Percentiles rank a stretch among this genome's conserved stretches.
phyloP scores from a whole-genome alignment of 257 asterid species.

The Scutellaria barbata region DNA sequence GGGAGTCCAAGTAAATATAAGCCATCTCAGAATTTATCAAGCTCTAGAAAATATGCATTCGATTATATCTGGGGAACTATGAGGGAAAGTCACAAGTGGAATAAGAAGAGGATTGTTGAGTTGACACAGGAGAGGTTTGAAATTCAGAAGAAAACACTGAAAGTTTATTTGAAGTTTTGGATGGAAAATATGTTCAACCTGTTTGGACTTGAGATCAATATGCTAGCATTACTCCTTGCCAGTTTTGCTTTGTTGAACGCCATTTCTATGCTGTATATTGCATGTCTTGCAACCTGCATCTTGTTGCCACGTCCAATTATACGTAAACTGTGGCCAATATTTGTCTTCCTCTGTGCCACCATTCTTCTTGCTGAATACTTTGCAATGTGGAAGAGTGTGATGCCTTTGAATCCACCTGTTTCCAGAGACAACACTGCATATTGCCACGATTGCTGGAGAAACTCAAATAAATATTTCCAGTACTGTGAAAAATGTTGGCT shows the following conservation, averaged over 20 bases:
- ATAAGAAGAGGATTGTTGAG: constrained; percentile 66
- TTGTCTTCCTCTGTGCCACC: constrained; percentile 72
- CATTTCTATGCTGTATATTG: constrained; percentile 78
- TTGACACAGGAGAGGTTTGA: constrained; percentile 90
- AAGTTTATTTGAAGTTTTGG: constrained; percentile 94
- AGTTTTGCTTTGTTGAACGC: constrained; percentile 94
- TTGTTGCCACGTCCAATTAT: constrained; percentile 74
- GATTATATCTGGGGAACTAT: constrained; percentile 86
- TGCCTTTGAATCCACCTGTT: constrained; percentile 47
- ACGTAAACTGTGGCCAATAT: constrained; percentile 82
- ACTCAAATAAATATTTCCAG: constrained; percentile 56
- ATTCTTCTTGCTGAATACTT: constrained; percentile 83
- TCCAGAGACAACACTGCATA: constrained; percentile 44
- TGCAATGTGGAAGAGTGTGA: constrained; percentile 80
- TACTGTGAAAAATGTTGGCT: constrained; percentile 89
- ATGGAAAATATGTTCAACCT: constrained; percentile 93
- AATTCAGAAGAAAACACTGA: constrained; percentile 79
- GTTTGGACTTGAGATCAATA: constrained; percentile 96
- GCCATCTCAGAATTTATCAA: constrained; percentile 42
- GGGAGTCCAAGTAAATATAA: constrained; percentile 46
- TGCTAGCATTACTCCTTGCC: constrained; percentile 83
- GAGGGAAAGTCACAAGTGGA: constrained; percentile 84
- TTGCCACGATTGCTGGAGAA: constrained; percentile 97
- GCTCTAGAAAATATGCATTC: constrained; percentile 56
- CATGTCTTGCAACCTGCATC: constrained; percentile 81